These are phyloP conservation scores for Globisporangium carolinianum DNA, from an alignment of 352 stramenopile genomes.

Conservation along the genomic window DNA sequence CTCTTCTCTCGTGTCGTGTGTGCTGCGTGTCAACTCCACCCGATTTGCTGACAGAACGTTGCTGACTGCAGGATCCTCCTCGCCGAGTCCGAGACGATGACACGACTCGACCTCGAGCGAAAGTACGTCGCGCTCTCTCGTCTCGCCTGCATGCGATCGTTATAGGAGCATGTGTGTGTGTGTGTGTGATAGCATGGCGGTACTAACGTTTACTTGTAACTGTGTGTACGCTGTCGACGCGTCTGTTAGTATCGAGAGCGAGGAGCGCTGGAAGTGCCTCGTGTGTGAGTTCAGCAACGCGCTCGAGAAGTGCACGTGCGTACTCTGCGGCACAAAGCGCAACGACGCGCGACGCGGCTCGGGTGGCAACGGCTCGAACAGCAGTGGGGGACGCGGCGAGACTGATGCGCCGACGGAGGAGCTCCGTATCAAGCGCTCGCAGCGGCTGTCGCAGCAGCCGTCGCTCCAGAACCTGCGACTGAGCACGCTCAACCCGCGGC, in stretches of 20 bases:
- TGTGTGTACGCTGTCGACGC: too few relatives aligned
- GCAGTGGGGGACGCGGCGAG: conserved; percentile 4
- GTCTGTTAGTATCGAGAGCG: conserved; percentile 22
- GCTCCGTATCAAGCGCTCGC: conserved; percentile 16
- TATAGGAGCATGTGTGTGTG: too few relatives aligned
- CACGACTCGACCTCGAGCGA: conserved; percentile 66
- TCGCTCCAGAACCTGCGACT: conserved; percentile 31
- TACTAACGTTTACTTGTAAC: too few relatives aligned
- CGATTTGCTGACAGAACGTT: background rate
- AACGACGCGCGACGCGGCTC: conserved; percentile 19
- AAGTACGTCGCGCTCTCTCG: conserved; percentile 23
- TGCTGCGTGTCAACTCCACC: too few relatives aligned
- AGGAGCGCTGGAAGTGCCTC: conserved; percentile 70
- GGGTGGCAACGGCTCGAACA: conserved; percentile 9
- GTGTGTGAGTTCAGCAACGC: conserved; percentile 80
- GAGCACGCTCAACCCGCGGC: conserved; percentile 60
- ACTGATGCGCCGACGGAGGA: conserved; percentile 3
- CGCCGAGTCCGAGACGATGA: conserved; percentile 52
- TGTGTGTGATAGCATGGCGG: too few relatives aligned
- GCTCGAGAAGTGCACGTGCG: conserved; percentile 46
- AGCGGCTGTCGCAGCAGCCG: conserved; percentile 16
- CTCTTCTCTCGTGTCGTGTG: background rate
- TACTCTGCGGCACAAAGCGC: conserved; percentile 72
- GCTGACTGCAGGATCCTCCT: conserved; percentile 29
- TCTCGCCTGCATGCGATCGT: too few relatives aligned